These are phyloP conservation scores for Talaromyces sp. DNA, from an alignment of 2,329 filamentous ascomycete genomes.

Conservation along the genomic window DNA sequence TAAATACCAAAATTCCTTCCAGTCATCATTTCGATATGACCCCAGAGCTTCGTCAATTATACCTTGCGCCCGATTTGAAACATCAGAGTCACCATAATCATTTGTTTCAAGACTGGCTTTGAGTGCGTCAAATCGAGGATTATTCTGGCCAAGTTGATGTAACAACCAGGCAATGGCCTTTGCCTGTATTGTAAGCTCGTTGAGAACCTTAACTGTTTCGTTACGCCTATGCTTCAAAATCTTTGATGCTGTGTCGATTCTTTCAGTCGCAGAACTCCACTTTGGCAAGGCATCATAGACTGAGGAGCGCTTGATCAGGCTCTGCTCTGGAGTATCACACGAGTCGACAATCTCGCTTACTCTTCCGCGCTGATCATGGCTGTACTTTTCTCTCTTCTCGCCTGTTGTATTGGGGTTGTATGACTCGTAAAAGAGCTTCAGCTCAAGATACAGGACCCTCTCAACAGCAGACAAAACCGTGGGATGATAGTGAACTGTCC, in stretches of 20 bases:
- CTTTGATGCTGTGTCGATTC: slow-evolving; percentile 31
- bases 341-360: slow-evolving; percentile 48
- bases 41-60: slow-evolving; percentile 24
- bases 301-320: slow-evolving; percentile 50
- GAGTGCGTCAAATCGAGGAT: slow-evolving; percentile 30
- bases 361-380: slow-evolving; percentile 34
- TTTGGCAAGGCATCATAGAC: slow-evolving; percentile 32
- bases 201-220: slow-evolving; percentile 25
- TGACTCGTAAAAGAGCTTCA: slow-evolving; percentile 53
- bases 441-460: slow-evolving; percentile 53
- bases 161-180: slow-evolving; percentile 33
- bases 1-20: slow-evolving; percentile 28
- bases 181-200: slow-evolving; percentile 25
- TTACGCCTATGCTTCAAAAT: slow-evolving; percentile 28
- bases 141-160: slow-evolving; percentile 23
- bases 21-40: slow-evolving; percentile 26
- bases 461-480: slow-evolving; percentile 49
- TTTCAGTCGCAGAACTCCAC: slow-evolving; percentile 29
- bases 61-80: slow-evolving; percentile 24
- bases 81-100: slow-evolving; percentile 29
- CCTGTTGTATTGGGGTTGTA: slow-evolving; percentile 46
- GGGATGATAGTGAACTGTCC: slow-evolving; percentile 43
- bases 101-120: slow-evolving; percentile 26
- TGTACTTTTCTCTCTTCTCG: slow-evolving; percentile 25
- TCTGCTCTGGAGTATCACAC: slow-evolving; percentile 50